phyloP scores from a whole-genome alignment of 345 rosid genomes.

The Sonneratia alba region DNA sequence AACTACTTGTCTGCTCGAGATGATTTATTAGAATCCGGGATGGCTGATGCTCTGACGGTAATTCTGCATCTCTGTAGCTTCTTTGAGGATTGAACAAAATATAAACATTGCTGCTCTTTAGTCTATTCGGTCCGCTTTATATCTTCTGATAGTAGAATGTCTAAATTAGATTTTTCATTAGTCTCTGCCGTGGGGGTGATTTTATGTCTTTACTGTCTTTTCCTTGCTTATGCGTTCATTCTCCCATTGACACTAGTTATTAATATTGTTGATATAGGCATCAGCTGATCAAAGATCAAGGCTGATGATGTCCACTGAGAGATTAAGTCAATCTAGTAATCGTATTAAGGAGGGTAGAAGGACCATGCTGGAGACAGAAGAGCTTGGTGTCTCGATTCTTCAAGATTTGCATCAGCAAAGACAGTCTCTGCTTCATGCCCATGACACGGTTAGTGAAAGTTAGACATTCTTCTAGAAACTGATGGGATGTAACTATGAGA shows the following conservation, averaged over 20 bases:
- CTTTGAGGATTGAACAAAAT: background rate
- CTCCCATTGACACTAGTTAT: background rate
- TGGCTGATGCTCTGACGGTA: slow-evolving; percentile 61
- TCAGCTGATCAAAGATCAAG: slow-evolving; percentile 91
- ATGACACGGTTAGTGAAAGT: slow-evolving; percentile 41
- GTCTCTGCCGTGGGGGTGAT: no score
- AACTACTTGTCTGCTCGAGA: slow-evolving; percentile 54
- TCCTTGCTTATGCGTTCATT: background rate
- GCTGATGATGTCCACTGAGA: slow-evolving; percentile 68
- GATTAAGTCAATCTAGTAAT: slow-evolving; percentile 53
- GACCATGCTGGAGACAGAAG: slow-evolving; percentile 96
- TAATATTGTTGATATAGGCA: slow-evolving; percentile 31
- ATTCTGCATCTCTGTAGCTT: slow-evolving; percentile 8
- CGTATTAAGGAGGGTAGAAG: slow-evolving; percentile 81
- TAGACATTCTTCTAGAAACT: background rate
- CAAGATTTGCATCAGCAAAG: slow-evolving; percentile 88
- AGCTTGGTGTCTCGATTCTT: slow-evolving; percentile 94
- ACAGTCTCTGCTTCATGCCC: slow-evolving; percentile 69
- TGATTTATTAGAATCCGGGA: slow-evolving; percentile 65
- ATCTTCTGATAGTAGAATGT: background rate
- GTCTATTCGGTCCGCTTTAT: background rate
- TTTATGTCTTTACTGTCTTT: background rate
- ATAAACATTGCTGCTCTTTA: background rate
- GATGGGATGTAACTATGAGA: background rate
- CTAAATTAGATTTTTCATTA: background rate